These are phyloP conservation scores for Xylariaceae sp. DNA, from an alignment of 2,329 filamentous ascomycete species.

Conservation along the genomic window DNA sequence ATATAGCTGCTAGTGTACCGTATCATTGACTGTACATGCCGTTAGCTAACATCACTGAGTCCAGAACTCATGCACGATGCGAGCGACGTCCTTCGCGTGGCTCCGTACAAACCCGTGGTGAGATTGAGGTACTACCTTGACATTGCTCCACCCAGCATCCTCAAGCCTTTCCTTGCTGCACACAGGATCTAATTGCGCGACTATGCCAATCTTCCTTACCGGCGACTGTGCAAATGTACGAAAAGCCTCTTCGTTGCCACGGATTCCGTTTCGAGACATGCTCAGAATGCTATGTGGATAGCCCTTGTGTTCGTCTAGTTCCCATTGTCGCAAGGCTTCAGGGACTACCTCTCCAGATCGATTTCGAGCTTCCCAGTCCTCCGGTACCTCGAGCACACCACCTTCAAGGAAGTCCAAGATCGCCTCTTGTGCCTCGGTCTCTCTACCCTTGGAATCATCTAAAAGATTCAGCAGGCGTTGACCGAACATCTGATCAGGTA, in stretches of 20 bases:
- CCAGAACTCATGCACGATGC: constrained; percentile 8
- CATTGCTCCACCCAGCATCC: constrained; percentile 3
- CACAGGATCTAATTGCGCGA: constrained; percentile 6
- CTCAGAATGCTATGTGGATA: constrained; percentile 9
- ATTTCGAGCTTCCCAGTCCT: constrained; percentile 8
- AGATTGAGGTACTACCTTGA: constrained; percentile 1
- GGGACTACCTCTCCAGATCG: constrained; percentile 10
- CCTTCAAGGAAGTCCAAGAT: constrained; percentile 9
- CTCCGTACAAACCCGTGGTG: constrained; percentile 7
- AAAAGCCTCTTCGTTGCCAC: constrained; percentile 9
- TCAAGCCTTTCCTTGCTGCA: neutral
- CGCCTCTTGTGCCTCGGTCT: constrained; percentile 3
- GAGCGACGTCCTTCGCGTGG: constrained; percentile 5
- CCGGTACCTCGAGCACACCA: constrained; percentile 10
- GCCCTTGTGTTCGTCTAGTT: constrained; percentile 8
- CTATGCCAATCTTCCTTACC: constrained; percentile 3
- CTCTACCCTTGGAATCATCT: neutral
- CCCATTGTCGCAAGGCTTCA: constrained; percentile 10
- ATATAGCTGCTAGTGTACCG: too few species aligned
- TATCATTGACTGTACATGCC: too few species aligned
- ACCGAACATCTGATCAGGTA: constrained; percentile 1
- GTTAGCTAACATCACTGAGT: constrained; percentile 1
- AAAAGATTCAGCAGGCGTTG: neutral
- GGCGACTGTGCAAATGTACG: constrained; percentile 8
- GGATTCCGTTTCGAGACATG: constrained; percentile 8